Percentiles rank a stretch among this genome's conserved stretches.
Evolutionary conservation across 2,329 filamentous ascomycete species (phyloP).

Genomic region (Claviceps humidiphila): DNA sequence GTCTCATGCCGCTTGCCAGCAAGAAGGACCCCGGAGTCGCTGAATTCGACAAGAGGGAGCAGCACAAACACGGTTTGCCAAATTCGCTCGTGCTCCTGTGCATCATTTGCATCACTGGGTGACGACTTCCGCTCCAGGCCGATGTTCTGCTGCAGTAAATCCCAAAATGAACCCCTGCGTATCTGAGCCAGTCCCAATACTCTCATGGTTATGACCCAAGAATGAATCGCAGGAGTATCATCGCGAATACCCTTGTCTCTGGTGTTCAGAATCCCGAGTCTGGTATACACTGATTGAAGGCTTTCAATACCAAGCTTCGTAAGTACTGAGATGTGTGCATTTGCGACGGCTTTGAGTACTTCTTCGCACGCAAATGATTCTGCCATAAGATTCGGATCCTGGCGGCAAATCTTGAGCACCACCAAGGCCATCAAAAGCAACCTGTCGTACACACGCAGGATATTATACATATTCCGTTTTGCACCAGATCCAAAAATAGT

Average conservation of each 20-base stretch:
- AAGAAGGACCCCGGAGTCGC: conserved; percentile 36
- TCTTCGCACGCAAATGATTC: conserved; percentile 34
- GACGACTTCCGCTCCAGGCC: conserved; percentile 20
- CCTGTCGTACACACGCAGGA: conserved; percentile 16
- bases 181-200: conserved; percentile 36
- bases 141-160: conserved; percentile 35
- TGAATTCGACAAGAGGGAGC: conserved; percentile 48
- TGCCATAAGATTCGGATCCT: conserved; percentile 16
- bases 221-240: conserved; percentile 31
- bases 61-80: conserved; percentile 49
- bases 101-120: conserved; percentile 22
- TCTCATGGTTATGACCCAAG: conserved; percentile 47
- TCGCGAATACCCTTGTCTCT: conserved; percentile 39
- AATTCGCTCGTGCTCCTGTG: conserved; percentile 35
- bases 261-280: conserved; percentile 29
- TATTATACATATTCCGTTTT: conserved; percentile 3
- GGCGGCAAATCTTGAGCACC: conserved; percentile 30
- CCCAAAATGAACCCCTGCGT: conserved; percentile 46
- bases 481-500: background rate
- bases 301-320: conserved; percentile 27
- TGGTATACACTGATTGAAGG: conserved; percentile 32
- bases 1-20: conserved; percentile 17
- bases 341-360: conserved; percentile 29
- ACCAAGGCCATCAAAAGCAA: conserved; percentile 21
- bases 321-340: conserved; percentile 26